Percentiles rank a stretch among this genome's conserved stretches.
Conservation (phyloP, 1,284 basidiomycete genomes). For the Trichosporon asahii region DNA sequence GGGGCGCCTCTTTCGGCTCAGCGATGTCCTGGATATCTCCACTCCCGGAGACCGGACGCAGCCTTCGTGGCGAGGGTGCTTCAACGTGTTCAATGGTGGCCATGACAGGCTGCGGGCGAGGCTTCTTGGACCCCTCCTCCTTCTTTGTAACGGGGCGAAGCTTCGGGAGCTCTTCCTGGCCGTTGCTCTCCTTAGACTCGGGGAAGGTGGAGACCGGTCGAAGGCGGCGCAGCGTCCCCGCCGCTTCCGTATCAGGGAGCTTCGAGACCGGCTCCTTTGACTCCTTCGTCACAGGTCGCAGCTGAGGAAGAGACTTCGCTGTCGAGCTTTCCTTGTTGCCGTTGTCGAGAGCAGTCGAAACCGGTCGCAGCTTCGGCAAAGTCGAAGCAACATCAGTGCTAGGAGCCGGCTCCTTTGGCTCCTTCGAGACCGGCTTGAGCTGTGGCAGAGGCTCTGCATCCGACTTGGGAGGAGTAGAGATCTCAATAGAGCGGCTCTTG, state of each 20-base stretch:
- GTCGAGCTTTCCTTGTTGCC: not conserved
- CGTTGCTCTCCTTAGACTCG: not conserved
- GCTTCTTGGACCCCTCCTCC: not conserved
- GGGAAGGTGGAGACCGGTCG: not conserved
- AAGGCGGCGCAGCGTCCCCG: not conserved
- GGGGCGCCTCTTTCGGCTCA: not conserved
- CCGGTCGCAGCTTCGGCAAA: not conserved
- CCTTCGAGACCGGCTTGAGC: not conserved
- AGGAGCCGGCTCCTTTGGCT: not conserved
- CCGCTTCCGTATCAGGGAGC: not conserved
- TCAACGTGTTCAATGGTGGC: not conserved
- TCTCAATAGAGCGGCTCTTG: not conserved
- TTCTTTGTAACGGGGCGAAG: not conserved
- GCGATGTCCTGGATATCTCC: not conserved
- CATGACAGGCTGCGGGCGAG: not conserved
- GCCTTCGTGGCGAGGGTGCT: not conserved
- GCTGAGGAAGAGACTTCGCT: not conserved
- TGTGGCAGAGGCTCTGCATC: not conserved
- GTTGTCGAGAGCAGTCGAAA: not conserved
- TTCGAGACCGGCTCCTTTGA: not conserved
- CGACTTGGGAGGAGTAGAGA: not conserved
- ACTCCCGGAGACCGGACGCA: not conserved
- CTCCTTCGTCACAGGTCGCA: not conserved
- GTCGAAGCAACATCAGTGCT: not conserved
- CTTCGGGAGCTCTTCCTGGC: not conserved